phyloP scores from a whole-genome alignment of 1,139 yeast genomes.

The Candida frijolesensis region DNA sequence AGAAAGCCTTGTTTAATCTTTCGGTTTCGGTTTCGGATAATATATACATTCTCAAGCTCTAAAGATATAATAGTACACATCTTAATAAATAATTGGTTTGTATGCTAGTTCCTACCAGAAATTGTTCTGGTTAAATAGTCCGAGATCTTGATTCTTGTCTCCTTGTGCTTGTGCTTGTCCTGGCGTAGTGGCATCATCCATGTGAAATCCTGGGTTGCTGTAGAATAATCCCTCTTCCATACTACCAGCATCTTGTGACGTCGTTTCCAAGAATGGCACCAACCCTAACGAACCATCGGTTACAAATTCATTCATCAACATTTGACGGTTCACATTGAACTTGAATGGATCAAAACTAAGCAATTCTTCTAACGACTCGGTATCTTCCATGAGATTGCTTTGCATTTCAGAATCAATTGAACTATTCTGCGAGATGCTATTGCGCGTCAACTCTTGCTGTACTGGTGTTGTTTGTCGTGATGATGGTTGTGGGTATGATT shows the following conservation, averaged over 20 bases:
- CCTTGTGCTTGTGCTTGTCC: background rate
- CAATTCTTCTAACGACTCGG: constrained; percentile 29
- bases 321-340: constrained; percentile 36
- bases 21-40: background rate
- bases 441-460: background rate
- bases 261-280: constrained; percentile 52
- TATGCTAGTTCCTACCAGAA: background rate
- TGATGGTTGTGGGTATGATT: background rate
- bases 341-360: constrained; percentile 47
- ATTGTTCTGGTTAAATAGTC: background rate
- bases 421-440: background rate
- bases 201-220: background rate
- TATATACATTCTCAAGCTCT: background rate
- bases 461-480: background rate
- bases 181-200: background rate
- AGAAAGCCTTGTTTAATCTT: background rate
- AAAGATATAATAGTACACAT: background rate
- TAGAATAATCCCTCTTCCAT: background rate
- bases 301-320: constrained; percentile 55
- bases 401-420: background rate
- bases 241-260: constrained; percentile 1
- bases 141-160: background rate
- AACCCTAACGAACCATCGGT: constrained; percentile 71
- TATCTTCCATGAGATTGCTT: constrained; percentile 16
- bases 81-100: background rate